Evolutionary conservation across 1,139 yeast species (phyloP), one percentile per base, ranked within the genome.

Genomic region (Casaregolazyma lundiana): DNA sequence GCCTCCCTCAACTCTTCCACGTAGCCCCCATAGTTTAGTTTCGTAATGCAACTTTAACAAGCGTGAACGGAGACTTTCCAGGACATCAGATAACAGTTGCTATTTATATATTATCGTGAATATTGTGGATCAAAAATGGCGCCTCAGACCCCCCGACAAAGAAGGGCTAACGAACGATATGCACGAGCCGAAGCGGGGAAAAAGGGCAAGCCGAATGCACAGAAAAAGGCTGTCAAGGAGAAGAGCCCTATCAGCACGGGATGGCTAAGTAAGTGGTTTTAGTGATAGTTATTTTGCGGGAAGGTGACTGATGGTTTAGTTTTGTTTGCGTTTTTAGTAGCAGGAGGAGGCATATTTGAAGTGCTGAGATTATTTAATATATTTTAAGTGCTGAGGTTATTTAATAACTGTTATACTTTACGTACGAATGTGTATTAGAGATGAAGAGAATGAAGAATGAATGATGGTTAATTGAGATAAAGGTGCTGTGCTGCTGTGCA

Each of bases 321-420:
- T 43, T 69, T 80, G 1, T 72, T 88, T 50, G 76, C 77, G 21
- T 88, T 88, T 64, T 71, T 88, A 55, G 75, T 89, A 4, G 73
- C 84, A 53, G 96, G 96, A 50, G 95, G 96, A 56, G 95, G 92
- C 51, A 53, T 86, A 9, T 72, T 89, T 43, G 95, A 88, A 64
- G 57, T 88, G 45, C 54, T 86, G 26, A 50, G 57, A 43, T 44
- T 66, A 38, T 45, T 66, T 18, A 63, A 63, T n/a, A 24, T 56
- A 16, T 53, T 55, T 45, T 59, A 54, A 49, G 13, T 15, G 22
- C 6, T 16, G 8, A n/a, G 15, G 32, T 6, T 8, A 19, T 21
- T 21, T n/a, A 8, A n/a, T 3, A 19, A n/a, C n/a, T n/a, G n/a
- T 16, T 8, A 2, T 18, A 15, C 15, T 13, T 34, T 16, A 3